phyloP scores from a whole-genome alignment of 257 asterid genomes.

The Galeopsis tetrahit region DNA sequence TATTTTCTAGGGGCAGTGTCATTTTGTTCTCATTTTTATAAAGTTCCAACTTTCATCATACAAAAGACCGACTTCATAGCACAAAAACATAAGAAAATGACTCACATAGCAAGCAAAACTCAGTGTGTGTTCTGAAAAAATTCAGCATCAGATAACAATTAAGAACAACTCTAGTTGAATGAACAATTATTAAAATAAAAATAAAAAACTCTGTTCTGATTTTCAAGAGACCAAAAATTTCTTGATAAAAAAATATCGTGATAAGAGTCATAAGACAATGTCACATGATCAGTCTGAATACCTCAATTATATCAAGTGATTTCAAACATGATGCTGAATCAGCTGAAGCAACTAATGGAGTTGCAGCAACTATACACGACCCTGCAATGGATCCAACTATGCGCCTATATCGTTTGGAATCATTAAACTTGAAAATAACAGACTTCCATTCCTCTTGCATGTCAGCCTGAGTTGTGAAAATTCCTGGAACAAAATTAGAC shows the following conservation, averaged over 20 bases:
- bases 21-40: not conserved
- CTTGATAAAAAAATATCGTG: not conserved
- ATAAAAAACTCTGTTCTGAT: not conserved
- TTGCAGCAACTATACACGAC: slow-evolving; percentile 77
- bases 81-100: not conserved
- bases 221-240: not conserved
- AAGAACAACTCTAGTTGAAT: slow-evolving; percentile 16
- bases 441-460: slow-evolving; percentile 71
- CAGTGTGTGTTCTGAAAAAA: not conserved
- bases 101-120: not conserved
- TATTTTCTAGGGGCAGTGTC: not conserved
- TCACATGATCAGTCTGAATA: slow-evolving; percentile 20
- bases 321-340: slow-evolving; percentile 71
- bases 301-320: slow-evolving; percentile 80
- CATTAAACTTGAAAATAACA: slow-evolving; percentile 64
- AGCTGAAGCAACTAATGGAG: slow-evolving; percentile 83
- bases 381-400: slow-evolving; percentile 87
- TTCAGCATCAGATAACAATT: not conserved
- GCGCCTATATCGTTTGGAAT: slow-evolving; percentile 72
- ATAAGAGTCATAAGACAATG: not conserved
- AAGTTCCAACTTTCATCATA: not conserved
- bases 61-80: not conserved
- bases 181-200: not conserved
- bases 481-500: slow-evolving; percentile 33
- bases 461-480: slow-evolving; percentile 36